These are phyloP conservation scores for Clonostachys sp. DNA, from an alignment of 2,329 filamentous ascomycete genomes.

Conservation along the genomic window DNA sequence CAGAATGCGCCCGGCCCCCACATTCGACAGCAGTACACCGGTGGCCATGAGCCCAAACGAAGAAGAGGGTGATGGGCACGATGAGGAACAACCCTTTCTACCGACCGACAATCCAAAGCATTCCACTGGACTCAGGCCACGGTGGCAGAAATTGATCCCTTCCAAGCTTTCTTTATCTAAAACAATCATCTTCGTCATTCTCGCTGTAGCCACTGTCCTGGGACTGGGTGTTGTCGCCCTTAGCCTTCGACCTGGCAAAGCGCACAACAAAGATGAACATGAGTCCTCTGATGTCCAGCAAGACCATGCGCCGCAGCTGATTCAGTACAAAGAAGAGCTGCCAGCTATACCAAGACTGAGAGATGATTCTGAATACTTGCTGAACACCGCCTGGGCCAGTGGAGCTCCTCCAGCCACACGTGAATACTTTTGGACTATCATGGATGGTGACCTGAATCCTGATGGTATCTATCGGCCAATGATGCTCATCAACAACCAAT, in stretches of 20 bases:
- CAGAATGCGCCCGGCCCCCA: no score
- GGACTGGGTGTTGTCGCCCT: conserved; percentile 12
- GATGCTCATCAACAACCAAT: conserved; percentile 71
- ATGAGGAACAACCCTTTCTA: conserved; percentile 1
- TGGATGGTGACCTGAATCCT: conserved; percentile 53
- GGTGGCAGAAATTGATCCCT: no score
- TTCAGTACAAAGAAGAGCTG: conserved; percentile 15
- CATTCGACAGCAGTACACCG: no score
- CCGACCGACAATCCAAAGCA: neutral
- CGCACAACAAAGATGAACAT: neutral
- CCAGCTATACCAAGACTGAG: conserved; percentile 16
- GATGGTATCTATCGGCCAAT: conserved; percentile 54
- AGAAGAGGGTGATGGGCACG: neutral
- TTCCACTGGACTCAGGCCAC: neutral
- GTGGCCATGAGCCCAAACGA: neutral
- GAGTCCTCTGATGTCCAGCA: conserved; percentile 2
- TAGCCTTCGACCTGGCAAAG: conserved; percentile 5
- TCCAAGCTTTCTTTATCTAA: no score
- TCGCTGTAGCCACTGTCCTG: conserved; percentile 14
- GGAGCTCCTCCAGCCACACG: conserved; percentile 41
- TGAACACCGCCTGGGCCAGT: conserved; percentile 53
- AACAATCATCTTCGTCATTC: conserved; percentile 8
- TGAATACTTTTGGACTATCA: conserved; percentile 57
- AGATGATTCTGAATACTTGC: conserved; percentile 45
- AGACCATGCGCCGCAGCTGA: neutral